Conservation (phyloP, 2,329 filamentous ascomycete species). For the Cladosporium phlei region DNA sequence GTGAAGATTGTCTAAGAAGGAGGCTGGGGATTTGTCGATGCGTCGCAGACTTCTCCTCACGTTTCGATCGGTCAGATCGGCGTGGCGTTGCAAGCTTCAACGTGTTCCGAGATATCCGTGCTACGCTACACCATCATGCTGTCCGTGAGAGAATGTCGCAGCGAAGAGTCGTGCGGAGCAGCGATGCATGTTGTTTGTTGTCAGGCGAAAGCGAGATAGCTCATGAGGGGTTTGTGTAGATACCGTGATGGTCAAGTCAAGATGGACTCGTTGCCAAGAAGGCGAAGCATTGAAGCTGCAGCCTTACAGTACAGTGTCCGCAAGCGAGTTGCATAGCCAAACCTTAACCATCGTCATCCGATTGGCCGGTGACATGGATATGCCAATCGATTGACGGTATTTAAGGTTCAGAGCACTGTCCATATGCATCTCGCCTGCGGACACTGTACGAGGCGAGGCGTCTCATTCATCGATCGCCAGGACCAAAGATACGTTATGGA, state of each 20-base stretch:
- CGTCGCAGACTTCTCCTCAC: no score
- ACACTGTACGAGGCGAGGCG: no score
- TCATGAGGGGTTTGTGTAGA: background rate
- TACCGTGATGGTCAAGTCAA: background rate
- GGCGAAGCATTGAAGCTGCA: slow-evolving; percentile 3
- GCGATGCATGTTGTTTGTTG: background rate
- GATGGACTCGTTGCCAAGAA: background rate
- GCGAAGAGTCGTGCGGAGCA: background rate
- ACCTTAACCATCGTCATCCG: no score
- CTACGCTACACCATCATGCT: background rate
- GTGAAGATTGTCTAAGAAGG: background rate
- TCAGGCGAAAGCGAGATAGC: background rate
- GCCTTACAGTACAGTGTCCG: no score
- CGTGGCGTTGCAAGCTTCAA: background rate
- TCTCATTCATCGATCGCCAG: no score
- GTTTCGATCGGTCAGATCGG: no score
- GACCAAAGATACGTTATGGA: no score
- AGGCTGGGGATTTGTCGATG: background rate
- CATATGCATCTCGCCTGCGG: no score
- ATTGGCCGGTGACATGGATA: no score
- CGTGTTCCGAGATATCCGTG: slow-evolving; percentile 3
- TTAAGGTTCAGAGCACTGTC: no score
- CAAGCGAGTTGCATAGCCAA: no score
- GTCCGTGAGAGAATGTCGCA: background rate
- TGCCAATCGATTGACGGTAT: no score